Percentiles rank a stretch among this genome's conserved stretches.
Evolutionary conservation across 371 early-diverging fungal species (phyloP).

Genomic region (Rhizopus sp.): DNA sequence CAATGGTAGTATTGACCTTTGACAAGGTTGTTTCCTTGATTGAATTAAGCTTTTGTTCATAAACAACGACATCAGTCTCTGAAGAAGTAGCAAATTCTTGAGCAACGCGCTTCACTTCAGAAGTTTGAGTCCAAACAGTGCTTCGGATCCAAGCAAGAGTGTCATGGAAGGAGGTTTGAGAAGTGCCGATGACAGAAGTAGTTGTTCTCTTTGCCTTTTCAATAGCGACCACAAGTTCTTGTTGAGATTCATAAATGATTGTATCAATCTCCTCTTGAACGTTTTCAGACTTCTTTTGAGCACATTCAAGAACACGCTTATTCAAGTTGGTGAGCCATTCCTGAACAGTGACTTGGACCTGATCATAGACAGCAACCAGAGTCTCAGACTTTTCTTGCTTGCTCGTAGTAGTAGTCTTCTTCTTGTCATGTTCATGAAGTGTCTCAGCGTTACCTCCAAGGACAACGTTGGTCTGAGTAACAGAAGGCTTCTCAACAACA

Average conservation of each 20-base stretch:
- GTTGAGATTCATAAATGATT: conserved; percentile 27
- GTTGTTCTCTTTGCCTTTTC: conserved; percentile 32
- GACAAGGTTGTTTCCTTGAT: conserved; percentile 17
- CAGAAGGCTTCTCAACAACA: conserved; percentile 16
- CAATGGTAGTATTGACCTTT: conserved; percentile 14
- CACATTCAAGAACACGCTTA: conserved; percentile 25
- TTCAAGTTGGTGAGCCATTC: conserved; percentile 27
- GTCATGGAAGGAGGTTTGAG: conserved; percentile 32
- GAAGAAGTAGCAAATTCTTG: conserved; percentile 16
- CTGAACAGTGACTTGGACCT: conserved; percentile 16
- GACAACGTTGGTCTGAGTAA: conserved; percentile 15
- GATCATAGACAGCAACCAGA: conserved; percentile 18
- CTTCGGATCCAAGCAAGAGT: conserved; percentile 27
- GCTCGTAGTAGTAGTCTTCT: conserved; percentile 4
- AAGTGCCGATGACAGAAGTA: conserved; percentile 23
- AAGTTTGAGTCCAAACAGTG: conserved; percentile 26
- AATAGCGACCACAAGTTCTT: conserved; percentile 25
- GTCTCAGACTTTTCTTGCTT: conserved; percentile 23
- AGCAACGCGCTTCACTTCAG: conserved; percentile 25
- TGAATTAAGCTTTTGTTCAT: conserved; percentile 12
- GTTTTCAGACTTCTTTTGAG: conserved; percentile 20
- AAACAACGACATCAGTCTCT: conserved; percentile 4
- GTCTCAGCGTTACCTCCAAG: conserved; percentile 12
- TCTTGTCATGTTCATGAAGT: conserved; percentile 8
- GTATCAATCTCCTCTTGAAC: conserved; percentile 26